Evolutionary conservation across 164 flowering plant genomes (phyloP), one percentile per base, ranked within the genome.

Genomic region (Cinnamomum micranthum): DNA sequence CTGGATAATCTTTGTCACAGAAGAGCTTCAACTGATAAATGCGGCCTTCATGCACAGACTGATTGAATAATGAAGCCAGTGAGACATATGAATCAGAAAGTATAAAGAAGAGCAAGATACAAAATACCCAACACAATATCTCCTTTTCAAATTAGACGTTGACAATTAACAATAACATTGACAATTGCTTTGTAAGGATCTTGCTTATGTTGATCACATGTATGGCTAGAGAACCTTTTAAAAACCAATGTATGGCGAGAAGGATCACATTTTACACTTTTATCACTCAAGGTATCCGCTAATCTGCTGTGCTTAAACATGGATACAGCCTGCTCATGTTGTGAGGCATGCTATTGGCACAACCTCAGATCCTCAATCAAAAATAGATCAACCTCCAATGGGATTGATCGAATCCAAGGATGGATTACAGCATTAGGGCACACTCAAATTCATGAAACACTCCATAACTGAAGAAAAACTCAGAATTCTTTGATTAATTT

Each of bases 1-100:
- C 97, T 13, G 99, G 99, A 74, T 95, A 95, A 82, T 95, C 99
- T 82, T 92, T 95, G 85, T 92, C 97, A 73, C 99, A 93, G 77
- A 95, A 95, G 75, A 95, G 85, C 91, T 93, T 95, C 88, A 95
- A 80, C 87, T 95, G 98, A 84, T 95, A 95, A 70, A 95, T 95
- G 78, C 98, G 89, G 23, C 99, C 99, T 85, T 93, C 99, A 81
- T 95, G 99, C 65, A 95, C 97, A 70, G 95, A 88, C 99, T 95
- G 71, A 76, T 50, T 6, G 41, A 51, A 28, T 22, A 52, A 66
- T 28, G 19, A 51, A 74, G 23, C 22, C 4, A 65, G 24, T 64
- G 22, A 73, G 22, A 22, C 60, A 70, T 51, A 19, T 50, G 72
- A 52, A 51, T 10, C 17, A 28, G 70, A 25, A 6, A 60, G 20